Evolutionary conservation across 768 basidiomycete species (phyloP), one percentile per base, ranked within the genome.

Genomic region (Royoungia palumana): DNA sequence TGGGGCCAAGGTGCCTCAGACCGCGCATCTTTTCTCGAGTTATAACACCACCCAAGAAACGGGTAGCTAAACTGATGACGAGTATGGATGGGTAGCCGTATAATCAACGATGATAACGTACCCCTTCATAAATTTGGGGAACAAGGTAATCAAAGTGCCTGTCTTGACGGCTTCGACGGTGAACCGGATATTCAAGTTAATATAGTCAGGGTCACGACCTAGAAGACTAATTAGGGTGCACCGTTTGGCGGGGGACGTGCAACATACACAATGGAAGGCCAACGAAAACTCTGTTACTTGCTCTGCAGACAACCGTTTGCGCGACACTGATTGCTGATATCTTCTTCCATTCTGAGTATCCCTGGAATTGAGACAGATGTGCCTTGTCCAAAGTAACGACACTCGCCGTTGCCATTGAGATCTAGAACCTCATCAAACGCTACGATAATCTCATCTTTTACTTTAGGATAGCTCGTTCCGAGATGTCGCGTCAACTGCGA

Each of bases 361-460:
- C 13, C 9, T 2, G 16, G 35, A 12, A 14, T 32, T 8, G 37
- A 20, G 6, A 7, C 2, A 5, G 1, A 28, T 1, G 11, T 2
- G 13, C 28, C 13, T 3, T 12, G 3, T 10, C 28, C 3, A 28
- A 12, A 13, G 28, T 3, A 28, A 12, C 5, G n/a, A 12, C 20
- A 13, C 40, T 49, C 19, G 62, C 62, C 63, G 20, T 62, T 20
- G 6, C 44, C 58, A 19, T 20, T 41, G 13, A 57, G 47, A 17
- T 50, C 30, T 11, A 81, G 61, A 32, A 64, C 50, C 6, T 74
- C 75, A 2, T 62, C 56, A 44, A 78, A 73, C 0, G 79, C 66
- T 1, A 56, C 46, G 2, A 55, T 41, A 13, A 80, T 63, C 53
- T 83, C 81, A 27, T 77, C 72, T 7, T 61, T 66, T 8, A 81